Evolutionary conservation across 805 yeast genomes (phyloP), one percentile per base, ranked within the genome.

Genomic region (Cyberlindnera japonica): DNA sequence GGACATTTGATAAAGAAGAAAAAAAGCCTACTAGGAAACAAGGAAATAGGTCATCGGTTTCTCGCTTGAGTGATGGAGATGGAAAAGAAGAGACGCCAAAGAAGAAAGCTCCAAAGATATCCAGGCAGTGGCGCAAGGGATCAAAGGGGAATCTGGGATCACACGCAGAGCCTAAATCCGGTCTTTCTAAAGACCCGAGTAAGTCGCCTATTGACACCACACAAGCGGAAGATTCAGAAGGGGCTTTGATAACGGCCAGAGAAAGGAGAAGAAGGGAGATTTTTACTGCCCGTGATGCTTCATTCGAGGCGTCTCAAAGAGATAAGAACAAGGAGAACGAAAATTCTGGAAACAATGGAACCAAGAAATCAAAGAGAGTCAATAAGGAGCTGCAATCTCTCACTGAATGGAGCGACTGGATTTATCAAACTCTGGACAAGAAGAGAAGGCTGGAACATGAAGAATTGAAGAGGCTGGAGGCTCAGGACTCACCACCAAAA

Each of bases 321-420:
- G 32, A 21, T 16, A 32, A 18, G 15, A 18, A 17, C 21, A 19
- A 31, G 11, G 19, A 8, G 11, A 10, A 31, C 7, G 23, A 31
- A 17, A 18, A 27, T 6, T 14, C 17, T 5, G 6, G 9, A 12
- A 12, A 14, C 15, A 12, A 25, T 11, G 12, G 22, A 16, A 12
- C 35, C 25, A 35, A 14, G 12, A 25, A 25, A 13, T n/a, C n/a
- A n/a, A 28, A 29, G 23, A 43, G 15, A 18, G 1, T 25, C n/a
- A 34, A 26, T 33, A 31, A 38, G n/a, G 47, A 43, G 23, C 33
- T 43, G 16, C 25, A 14, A 7, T 16, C 13, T 3, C 33, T 43
- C 23, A 38, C 41, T 2, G 40, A 39, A 17, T 39, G 40, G 40
- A 9, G 27, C 6, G 47, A 43, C 12, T 43, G 47, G 47, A 43